These are phyloP conservation scores for Hyaloscypha bicolor DNA, from an alignment of 495 filamentous ascomycete species.

Conservation along the genomic window DNA sequence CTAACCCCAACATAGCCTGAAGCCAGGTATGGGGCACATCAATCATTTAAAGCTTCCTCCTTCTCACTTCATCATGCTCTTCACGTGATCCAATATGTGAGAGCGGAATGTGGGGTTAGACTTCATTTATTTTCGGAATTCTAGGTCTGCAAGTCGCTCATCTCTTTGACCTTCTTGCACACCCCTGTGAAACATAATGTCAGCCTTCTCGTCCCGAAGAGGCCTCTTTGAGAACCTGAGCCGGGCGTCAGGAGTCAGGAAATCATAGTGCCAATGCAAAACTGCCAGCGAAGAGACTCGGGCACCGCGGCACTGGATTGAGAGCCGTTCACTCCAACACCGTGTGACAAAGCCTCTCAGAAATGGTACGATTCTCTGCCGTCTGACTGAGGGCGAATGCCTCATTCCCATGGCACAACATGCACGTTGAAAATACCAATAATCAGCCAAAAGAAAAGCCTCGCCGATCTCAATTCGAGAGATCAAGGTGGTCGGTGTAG, in stretches of 20 bases:
- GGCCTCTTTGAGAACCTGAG: background rate
- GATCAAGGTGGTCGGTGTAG: slow-evolving; percentile 10
- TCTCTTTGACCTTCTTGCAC: background rate
- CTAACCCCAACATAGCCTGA: too few species aligned
- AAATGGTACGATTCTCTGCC: slow-evolving; percentile 11
- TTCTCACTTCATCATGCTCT: too few species aligned
- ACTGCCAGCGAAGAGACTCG: slow-evolving; percentile 25
- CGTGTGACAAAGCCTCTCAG: slow-evolving; percentile 15
- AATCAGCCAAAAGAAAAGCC: slow-evolving; percentile 5
- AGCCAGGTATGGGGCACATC: too few species aligned
- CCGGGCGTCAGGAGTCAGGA: slow-evolving; percentile 17
- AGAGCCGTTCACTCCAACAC: background rate
- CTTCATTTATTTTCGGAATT: background rate
- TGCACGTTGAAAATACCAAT: slow-evolving; percentile 13
- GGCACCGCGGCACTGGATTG: slow-evolving; percentile 20
- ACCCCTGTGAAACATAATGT: background rate
- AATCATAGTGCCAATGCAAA: slow-evolving; percentile 18
- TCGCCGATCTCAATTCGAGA: slow-evolving; percentile 5
- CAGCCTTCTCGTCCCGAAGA: background rate
- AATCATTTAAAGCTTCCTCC: too few species aligned
- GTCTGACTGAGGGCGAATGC: slow-evolving; percentile 12
- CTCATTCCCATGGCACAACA: slow-evolving; percentile 15
- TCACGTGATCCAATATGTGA: background rate
- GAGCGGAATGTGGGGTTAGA: background rate
- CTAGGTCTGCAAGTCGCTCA: background rate